Evolutionary conservation across 2,329 filamentous ascomycete genomes (phyloP).

Genomic region (Fusarium paranaense): DNA sequence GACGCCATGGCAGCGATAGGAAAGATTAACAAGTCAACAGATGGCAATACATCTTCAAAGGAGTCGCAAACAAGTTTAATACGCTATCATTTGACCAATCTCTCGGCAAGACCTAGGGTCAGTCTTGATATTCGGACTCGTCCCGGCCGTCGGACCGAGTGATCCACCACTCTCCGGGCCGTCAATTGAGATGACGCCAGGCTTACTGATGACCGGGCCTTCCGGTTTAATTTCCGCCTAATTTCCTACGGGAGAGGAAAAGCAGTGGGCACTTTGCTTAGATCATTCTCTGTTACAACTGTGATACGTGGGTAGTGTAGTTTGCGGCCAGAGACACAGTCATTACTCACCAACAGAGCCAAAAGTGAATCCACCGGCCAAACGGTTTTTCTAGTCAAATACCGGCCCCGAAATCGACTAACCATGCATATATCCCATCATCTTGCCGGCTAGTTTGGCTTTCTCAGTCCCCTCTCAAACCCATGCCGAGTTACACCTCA

Average conservation of each 20-base stretch:
- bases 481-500: neutral
- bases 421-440: too few species aligned
- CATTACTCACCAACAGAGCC: too few species aligned
- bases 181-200: neutral
- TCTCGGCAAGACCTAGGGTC: neutral
- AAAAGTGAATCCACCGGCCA: too few species aligned
- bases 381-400: too few species aligned
- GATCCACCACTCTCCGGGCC: neutral
- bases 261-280: too few species aligned
- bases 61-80: neutral
- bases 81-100: neutral
- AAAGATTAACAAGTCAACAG: neutral
- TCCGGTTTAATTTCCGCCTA: neutral
- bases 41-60: neutral
- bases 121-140: neutral
- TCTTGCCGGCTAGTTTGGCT: neutral
- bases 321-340: too few species aligned
- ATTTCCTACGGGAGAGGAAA: neutral
- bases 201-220: neutral
- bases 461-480: neutral
- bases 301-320: too few species aligned
- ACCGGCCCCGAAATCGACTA: too few species aligned
- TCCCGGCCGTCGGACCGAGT: conserved; percentile 2
- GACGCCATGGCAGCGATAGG: neutral
- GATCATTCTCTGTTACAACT: too few species aligned